Conservation (phyloP, 352 stramenopile genomes). For the Lagenidium giganteum region DNA sequence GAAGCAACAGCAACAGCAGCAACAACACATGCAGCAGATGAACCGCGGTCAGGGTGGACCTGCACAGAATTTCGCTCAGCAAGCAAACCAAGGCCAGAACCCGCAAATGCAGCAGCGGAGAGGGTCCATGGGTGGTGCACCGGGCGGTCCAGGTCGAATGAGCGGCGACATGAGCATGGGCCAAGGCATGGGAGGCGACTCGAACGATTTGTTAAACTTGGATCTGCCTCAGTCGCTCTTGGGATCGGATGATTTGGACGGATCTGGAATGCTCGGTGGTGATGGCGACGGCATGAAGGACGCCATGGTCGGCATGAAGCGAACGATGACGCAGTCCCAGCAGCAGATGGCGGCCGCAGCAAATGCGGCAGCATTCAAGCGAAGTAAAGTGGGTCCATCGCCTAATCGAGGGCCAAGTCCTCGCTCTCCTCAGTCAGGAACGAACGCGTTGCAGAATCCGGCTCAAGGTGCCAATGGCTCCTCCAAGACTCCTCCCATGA, state of each 20-base stretch:
- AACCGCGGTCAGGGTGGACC: slow-evolving; percentile 6
- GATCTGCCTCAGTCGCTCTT: slow-evolving; percentile 72
- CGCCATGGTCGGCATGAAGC: slow-evolving; percentile 39
- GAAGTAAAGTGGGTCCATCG: slow-evolving; percentile 54
- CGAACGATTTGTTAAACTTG: slow-evolving; percentile 76
- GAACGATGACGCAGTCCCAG: slow-evolving; percentile 73
- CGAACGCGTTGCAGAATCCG: slow-evolving; percentile 65
- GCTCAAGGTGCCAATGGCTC: slow-evolving; percentile 59
- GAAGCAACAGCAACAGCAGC: slow-evolving; percentile 55
- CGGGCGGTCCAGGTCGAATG: slow-evolving; percentile 26
- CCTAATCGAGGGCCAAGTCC: slow-evolving; percentile 28
- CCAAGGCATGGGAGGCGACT: slow-evolving; percentile 38
- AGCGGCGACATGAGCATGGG: slow-evolving; percentile 53
- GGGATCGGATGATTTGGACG: slow-evolving; percentile 50
- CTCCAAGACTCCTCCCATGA: slow-evolving; percentile 83
- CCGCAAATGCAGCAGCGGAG: slow-evolving; percentile 32
- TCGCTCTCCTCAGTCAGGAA: slow-evolving; percentile 44
- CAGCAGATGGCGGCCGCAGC: slow-evolving; percentile 77
- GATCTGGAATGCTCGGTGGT: slow-evolving; percentile 30
- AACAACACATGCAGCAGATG: slow-evolving; percentile 21
- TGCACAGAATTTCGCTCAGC: slow-evolving; percentile 8
- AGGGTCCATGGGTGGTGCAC: slow-evolving; percentile 30
- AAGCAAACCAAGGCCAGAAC: slow-evolving; percentile 33
- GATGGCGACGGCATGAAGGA: slow-evolving; percentile 35
- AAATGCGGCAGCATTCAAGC: slow-evolving; percentile 79